A percentile compares a stretch with the other conserved stretches of the same genome.
Conservation (phyloP, 441 rosid species). For the Aquilaria agallochum region DNA sequence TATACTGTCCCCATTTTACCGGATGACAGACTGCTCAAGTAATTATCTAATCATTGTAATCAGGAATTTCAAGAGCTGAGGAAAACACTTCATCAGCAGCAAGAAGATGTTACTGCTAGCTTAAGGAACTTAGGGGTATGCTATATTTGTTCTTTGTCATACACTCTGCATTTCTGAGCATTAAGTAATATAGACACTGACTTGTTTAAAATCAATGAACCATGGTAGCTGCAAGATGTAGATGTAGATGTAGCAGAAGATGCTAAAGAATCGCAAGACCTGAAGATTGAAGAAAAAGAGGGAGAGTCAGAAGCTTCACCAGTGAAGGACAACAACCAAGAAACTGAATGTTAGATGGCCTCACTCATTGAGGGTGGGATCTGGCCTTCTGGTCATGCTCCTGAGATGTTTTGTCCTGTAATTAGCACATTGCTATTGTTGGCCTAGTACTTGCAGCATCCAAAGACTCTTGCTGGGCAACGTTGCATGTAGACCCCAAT, state of each 20-base stretch:
- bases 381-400: too few relatives aligned
- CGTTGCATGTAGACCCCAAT: too few relatives aligned
- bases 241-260: slow-evolving; percentile 7
- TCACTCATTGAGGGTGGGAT: not conserved
- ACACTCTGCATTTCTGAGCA: not conserved
- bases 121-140: slow-evolving; percentile 15
- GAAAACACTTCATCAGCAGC: slow-evolving; percentile 18
- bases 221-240: slow-evolving; percentile 9
- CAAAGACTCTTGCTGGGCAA: too few relatives aligned
- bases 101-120: slow-evolving; percentile 19
- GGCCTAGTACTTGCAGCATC: too few relatives aligned
- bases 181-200: not conserved
- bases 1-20: slow-evolving; percentile 1
- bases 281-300: slow-evolving; percentile 11
- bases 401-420: too few relatives aligned
- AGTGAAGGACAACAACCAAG: slow-evolving; percentile 7
- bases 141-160: not conserved
- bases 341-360: slow-evolving; percentile 3
- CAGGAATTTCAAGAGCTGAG: slow-evolving; percentile 40
- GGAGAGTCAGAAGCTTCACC: slow-evolving; percentile 6
- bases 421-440: too few relatives aligned
- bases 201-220: not conserved
- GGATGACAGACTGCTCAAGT: not conserved
- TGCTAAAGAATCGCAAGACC: slow-evolving; percentile 8
- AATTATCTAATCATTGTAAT: slow-evolving; percentile 1